Evolutionary conservation across 768 basidiomycete genomes (phyloP), one percentile per base, ranked within the genome.

Genomic region (Rhodotorula babjevae): DNA sequence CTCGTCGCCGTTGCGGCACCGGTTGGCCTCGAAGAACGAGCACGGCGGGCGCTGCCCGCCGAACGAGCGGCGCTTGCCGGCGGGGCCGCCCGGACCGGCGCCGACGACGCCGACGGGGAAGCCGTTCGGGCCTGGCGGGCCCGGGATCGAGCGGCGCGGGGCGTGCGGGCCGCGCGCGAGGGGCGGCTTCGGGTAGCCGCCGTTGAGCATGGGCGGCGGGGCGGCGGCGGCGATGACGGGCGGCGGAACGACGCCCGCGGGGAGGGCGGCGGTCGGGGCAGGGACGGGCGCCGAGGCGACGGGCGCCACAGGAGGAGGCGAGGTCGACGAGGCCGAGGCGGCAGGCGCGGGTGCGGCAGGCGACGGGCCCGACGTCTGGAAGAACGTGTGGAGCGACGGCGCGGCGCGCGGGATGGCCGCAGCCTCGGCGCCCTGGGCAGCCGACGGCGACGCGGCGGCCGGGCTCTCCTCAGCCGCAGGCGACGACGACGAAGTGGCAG

Each of bases 21-120:
- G 67, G 65, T 75, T 77, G 52, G 69, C 71, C 56, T 72, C 71
- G 68, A 77, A 77, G 72, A 73, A 77, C 29, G 73, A 73, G 56
- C 77, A 77, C 12, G 77, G 77, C 46, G 73, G 71, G 40, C 71
- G 68, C 23, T 65, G 47, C 21, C 44, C 33, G 44, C 58, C n/a
- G 49, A 69, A 21, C 15, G 68, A 50, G 46, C 55, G 61, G 53
- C 62, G 62, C 62, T 63, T 55, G 63, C 52, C 25, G 49, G 25
- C 27, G 25, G 42, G 50, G 8, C 50, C 47, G 46, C 27, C 27
- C 27, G 19, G 31, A 46, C 36, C 36, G 36, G 9, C 36, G 36
- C 4, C 36, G 36, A 4, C 36, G 36, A 5, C 9, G 36, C 36
- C 31, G 40, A 23, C 12, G n/a, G 46, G 60, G 49, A 49, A 33